A percentile compares a stretch with the other conserved stretches of the same genome.
Evolutionary conservation across 2,329 filamentous ascomycete genomes (phyloP).

Genomic region (Canariomyces notabilis): DNA sequence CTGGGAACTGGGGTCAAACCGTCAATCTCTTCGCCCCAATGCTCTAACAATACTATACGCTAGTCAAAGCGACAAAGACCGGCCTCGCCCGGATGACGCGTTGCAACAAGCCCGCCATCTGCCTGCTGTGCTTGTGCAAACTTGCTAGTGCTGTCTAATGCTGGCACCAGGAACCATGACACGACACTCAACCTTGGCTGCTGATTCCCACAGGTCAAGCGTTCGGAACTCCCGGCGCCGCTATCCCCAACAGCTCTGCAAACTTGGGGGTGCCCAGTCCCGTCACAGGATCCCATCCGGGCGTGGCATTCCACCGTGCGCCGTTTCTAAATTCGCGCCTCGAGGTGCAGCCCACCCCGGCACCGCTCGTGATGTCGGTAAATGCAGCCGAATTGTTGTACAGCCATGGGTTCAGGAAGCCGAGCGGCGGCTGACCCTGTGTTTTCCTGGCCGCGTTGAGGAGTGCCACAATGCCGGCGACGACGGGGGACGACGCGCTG

Average conservation of each 20-base stretch:
- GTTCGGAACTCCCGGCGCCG: slow-evolving; percentile 15
- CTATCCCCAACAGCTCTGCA: slow-evolving; percentile 7
- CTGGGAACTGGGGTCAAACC: too few relatives aligned
- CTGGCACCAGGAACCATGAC: too few relatives aligned
- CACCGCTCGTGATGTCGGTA: slow-evolving; percentile 27
- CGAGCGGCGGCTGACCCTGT: slow-evolving; percentile 33
- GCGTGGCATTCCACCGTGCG: slow-evolving; percentile 29
- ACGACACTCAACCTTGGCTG: too few relatives aligned
- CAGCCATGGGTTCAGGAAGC: slow-evolving; percentile 42
- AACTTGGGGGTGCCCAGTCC: slow-evolving; percentile 22
- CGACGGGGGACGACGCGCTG: slow-evolving; percentile 37
- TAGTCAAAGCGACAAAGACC: too few relatives aligned
- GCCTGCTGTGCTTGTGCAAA: too few relatives aligned
- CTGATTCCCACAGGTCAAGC: too few relatives aligned
- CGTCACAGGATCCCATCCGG: slow-evolving; percentile 32
- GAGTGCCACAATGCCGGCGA: slow-evolving; percentile 39
- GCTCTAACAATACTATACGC: too few relatives aligned
- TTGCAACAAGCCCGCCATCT: too few relatives aligned
- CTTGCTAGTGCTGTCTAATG: neutral
- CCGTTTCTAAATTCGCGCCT: slow-evolving; percentile 4
- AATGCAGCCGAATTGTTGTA: slow-evolving; percentile 28
- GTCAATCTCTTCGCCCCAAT: too few relatives aligned
- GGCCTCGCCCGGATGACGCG: too few relatives aligned
- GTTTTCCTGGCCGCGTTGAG: slow-evolving; percentile 40
- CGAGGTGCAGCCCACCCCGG: slow-evolving; percentile 24